A percentile compares a stretch with the other conserved stretches of the same genome.
phyloP scores from a whole-genome alignment of 371 early-diverging fungal genomes.

The Entomophthora muscae region DNA sequence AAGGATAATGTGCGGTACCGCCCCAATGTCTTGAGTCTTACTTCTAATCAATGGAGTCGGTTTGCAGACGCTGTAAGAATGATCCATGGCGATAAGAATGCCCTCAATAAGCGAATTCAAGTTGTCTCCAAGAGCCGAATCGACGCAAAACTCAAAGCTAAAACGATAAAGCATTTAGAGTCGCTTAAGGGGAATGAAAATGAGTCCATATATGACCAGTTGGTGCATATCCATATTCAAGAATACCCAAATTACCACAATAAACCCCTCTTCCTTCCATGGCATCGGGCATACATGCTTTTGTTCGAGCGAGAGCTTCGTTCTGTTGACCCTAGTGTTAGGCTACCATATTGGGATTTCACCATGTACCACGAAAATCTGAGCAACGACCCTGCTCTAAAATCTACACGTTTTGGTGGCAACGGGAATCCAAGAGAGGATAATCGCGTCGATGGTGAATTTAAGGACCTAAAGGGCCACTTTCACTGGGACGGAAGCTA shows the following conservation, averaged over 20 bases:
- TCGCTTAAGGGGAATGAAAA: background rate
- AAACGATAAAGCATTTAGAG: background rate
- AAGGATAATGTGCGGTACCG: background rate
- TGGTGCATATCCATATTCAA: background rate
- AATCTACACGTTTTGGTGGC: background rate
- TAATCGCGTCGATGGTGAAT: background rate
- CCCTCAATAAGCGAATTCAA: background rate
- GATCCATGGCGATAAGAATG: background rate
- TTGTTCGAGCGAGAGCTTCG: slow-evolving; percentile 15
- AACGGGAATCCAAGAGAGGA: background rate
- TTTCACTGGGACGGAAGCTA: slow-evolving; percentile 12
- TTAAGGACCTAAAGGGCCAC: slow-evolving; percentile 11
- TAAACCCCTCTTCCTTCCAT: slow-evolving; percentile 14
- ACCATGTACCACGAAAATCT: slow-evolving; percentile 8
- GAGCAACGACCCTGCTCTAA: background rate
- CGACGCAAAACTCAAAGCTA: background rate
- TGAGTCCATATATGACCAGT: background rate
- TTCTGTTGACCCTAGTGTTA: slow-evolving; percentile 9
- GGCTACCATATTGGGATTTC: slow-evolving; percentile 16
- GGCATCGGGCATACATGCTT: slow-evolving; percentile 17
- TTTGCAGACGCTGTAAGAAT: background rate
- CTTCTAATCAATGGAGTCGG: background rate
- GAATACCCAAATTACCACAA: background rate
- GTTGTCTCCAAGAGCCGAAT: no score
- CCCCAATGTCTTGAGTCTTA: background rate